These are phyloP conservation scores for Boletellus deceptivus DNA, from an alignment of 1,284 basidiomycete genomes.

Conservation along the genomic window DNA sequence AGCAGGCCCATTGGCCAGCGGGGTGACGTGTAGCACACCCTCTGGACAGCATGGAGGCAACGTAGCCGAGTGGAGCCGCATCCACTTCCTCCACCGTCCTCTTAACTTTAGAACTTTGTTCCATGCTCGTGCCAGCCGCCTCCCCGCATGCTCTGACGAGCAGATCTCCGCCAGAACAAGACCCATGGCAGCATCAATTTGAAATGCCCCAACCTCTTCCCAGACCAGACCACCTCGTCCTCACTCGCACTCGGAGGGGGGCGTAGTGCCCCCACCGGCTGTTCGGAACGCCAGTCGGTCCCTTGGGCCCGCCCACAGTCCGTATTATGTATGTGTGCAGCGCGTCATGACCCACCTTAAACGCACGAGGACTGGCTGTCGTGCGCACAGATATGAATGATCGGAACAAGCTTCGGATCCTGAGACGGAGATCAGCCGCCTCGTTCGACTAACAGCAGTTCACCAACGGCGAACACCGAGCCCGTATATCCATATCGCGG, in stretches of 20 bases:
- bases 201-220: constrained; percentile 27
- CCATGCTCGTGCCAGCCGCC: constrained; percentile 2
- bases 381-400: constrained; percentile 10
- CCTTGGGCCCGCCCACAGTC: neutral
- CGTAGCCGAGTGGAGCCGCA: constrained; percentile 14
- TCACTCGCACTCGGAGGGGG: too few species aligned
- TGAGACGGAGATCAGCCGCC: constrained; percentile 26
- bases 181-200: constrained; percentile 15
- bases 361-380: constrained; percentile 25
- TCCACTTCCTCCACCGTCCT: constrained; percentile 5
- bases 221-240: too few species aligned
- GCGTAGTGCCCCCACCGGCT: too few species aligned
- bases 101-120: constrained; percentile 16
- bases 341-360: constrained; percentile 30
- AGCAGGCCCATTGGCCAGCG: constrained; percentile 12
- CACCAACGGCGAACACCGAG: constrained; percentile 6
- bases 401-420: constrained; percentile 7
- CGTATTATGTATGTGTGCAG: constrained; percentile 22
- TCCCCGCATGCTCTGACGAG: constrained; percentile 9
- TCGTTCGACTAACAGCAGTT: constrained; percentile 7
- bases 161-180: constrained; percentile 12
- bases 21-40: neutral
- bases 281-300: neutral
- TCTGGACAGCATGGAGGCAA: constrained; percentile 26
- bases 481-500: constrained; percentile 17